Conservation (phyloP, 176 grass and related monocot species). For the Cymbopogon citratus region DNA sequence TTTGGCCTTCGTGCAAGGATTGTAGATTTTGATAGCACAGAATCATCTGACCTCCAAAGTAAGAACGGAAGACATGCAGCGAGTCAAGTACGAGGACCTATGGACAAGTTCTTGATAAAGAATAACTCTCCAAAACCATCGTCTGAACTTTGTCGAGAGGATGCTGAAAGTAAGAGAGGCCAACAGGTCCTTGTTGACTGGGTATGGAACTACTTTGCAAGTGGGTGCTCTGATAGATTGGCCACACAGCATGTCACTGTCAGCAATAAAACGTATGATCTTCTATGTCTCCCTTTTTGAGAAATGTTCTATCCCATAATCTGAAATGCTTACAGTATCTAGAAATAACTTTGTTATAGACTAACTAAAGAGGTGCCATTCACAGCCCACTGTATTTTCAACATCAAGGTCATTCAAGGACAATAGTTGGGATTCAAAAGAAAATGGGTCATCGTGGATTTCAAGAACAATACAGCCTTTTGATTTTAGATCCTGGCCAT, state of each 20-base stretch:
- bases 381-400: conserved; percentile 86
- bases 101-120: conserved; percentile 68
- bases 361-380: conserved; percentile 9
- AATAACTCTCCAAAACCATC: conserved; percentile 12
- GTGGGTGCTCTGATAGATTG: conserved; percentile 23
- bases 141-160: conserved; percentile 34
- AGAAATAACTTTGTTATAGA: not conserved
- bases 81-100: conserved; percentile 49
- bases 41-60: conserved; percentile 31
- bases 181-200: conserved; percentile 71
- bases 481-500: conserved; percentile 79
- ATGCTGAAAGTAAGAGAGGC: conserved; percentile 45
- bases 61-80: conserved; percentile 26
- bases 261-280: conserved; percentile 73
- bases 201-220: conserved; percentile 90
- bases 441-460: conserved; percentile 42
- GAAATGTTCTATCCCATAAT: conserved; percentile 22
- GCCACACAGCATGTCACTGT: conserved; percentile 43
- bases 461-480: conserved; percentile 50
- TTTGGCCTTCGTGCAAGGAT: conserved; percentile 79
- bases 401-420: conserved; percentile 93
- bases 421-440: conserved; percentile 97
- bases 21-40: conserved; percentile 91
- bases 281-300: not conserved
- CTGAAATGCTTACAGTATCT: not conserved